A percentile compares a stretch with the other conserved stretches of the same genome.
Evolutionary conservation across 1,139 yeast genomes (phyloP).

Genomic region (Blastobotrys persicus): DNA sequence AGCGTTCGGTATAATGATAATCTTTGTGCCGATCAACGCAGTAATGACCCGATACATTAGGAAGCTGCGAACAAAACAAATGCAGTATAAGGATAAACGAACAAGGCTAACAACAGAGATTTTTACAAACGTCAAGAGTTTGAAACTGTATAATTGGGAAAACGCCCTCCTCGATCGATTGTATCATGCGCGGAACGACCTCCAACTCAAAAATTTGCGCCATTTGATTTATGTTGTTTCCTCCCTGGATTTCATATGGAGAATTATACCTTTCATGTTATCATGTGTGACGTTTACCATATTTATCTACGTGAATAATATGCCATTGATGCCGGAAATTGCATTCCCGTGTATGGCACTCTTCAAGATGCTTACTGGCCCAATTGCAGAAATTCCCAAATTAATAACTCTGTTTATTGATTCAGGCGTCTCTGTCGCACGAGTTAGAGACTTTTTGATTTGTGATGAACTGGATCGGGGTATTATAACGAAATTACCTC

Average conservation of each 20-base stretch:
- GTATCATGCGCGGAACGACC: conserved; percentile 69
- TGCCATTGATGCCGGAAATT: conserved; percentile 64
- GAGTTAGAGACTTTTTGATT: conserved; percentile 52
- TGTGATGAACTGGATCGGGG: conserved; percentile 51
- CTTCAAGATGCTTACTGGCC: conserved; percentile 57
- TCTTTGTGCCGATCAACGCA: conserved; percentile 60
- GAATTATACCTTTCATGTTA: conserved; percentile 62
- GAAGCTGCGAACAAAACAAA: conserved; percentile 53
- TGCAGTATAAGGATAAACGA: conserved; percentile 69
- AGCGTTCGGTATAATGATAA: conserved; percentile 52
- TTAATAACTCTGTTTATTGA: conserved; percentile 52
- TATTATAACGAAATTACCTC: conserved; percentile 40
- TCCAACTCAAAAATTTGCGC: conserved; percentile 72
- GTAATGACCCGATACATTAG: conserved; percentile 49
- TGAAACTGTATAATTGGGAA: conserved; percentile 77
- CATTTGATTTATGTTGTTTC: conserved; percentile 45
- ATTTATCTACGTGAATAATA: conserved; percentile 45
- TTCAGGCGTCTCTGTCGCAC: conserved; percentile 56
- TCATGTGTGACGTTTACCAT: conserved; percentile 61
- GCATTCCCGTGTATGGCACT: conserved; percentile 70
- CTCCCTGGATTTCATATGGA: conserved; percentile 57
- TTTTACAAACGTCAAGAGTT: conserved; percentile 60
- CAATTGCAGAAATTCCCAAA: conserved; percentile 49
- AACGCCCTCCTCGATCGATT: conserved; percentile 54
- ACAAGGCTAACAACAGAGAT: conserved; percentile 65